Conservation (phyloP, 2,329 filamentous ascomycete genomes). For the Akanthomyces uredinophilus region DNA sequence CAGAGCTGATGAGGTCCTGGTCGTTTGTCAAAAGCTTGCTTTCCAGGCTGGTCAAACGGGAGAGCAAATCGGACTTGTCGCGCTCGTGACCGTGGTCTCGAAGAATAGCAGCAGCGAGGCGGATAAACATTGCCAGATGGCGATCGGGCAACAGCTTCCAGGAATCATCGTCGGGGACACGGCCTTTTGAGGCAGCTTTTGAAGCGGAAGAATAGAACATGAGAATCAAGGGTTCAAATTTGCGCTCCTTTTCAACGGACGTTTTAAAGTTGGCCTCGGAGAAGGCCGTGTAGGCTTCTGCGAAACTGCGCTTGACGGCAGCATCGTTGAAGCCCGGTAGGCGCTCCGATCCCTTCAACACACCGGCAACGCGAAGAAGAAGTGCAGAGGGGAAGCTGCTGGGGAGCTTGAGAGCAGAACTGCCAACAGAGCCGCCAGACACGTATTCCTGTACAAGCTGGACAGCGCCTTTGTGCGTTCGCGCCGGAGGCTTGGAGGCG, state of each 20-base stretch:
- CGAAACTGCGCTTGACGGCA: slow-evolving; percentile 89
- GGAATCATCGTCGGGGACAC: slow-evolving; percentile 71
- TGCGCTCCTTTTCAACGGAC: slow-evolving; percentile 80
- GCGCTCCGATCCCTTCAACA: slow-evolving; percentile 75
- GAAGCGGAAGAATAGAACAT: slow-evolving; percentile 96
- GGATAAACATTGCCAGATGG: slow-evolving; percentile 90
- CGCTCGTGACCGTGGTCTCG: slow-evolving; percentile 79
- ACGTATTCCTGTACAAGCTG: slow-evolving; percentile 86
- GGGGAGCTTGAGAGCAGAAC: slow-evolving; percentile 51
- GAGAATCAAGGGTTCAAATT: slow-evolving; percentile 85
- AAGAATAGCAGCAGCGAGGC: slow-evolving; percentile 74
- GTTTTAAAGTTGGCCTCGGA: slow-evolving; percentile 84
- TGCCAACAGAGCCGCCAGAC: slow-evolving; percentile 42
- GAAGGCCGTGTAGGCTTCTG: slow-evolving; percentile 87
- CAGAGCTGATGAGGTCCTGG: slow-evolving; percentile 61
- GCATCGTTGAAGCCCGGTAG: slow-evolving; percentile 86
- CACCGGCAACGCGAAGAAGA: slow-evolving; percentile 71
- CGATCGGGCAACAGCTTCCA: slow-evolving; percentile 92
- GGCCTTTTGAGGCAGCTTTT: slow-evolving; percentile 72
- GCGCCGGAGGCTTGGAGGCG: slow-evolving; percentile 55
- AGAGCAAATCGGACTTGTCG: slow-evolving; percentile 79
- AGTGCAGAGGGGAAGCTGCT: slow-evolving; percentile 48
- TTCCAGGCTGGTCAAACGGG: slow-evolving; percentile 74
- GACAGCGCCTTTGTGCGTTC: slow-evolving; percentile 67
- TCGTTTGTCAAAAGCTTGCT: slow-evolving; percentile 92